Conservation (phyloP, 371 early-diverging fungal species). For the Lichtheimia ramosa region DNA sequence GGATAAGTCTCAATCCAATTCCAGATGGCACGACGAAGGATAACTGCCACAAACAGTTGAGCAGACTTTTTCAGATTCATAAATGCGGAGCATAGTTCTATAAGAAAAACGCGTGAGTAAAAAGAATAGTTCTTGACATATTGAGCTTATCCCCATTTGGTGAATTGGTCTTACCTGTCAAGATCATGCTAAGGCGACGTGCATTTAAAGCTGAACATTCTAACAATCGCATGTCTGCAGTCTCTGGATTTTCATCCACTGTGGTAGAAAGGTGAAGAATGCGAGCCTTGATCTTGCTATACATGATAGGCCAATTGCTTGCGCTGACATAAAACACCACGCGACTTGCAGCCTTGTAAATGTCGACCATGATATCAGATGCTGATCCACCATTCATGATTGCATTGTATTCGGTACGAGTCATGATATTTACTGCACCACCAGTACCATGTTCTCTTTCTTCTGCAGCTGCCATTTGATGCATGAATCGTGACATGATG, state of each 20-base stretch:
- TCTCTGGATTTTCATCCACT: constrained; percentile 68
- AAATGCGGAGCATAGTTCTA: constrained; percentile 66
- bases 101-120: background rate
- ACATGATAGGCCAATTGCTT: constrained; percentile 80
- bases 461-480: constrained; percentile 49
- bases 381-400: constrained; percentile 26
- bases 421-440: constrained; percentile 51
- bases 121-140: background rate
- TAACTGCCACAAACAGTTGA: constrained; percentile 67
- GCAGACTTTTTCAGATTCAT: constrained; percentile 68
- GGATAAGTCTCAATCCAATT: constrained; percentile 88
- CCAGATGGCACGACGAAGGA: constrained; percentile 80
- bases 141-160: background rate
- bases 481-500: constrained; percentile 66
- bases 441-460: constrained; percentile 36
- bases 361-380: constrained; percentile 60
- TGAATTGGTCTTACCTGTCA: constrained; percentile 52
- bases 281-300: constrained; percentile 63
- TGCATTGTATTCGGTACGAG: constrained; percentile 46
- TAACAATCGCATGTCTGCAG: constrained; percentile 74
- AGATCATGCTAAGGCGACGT: constrained; percentile 63
- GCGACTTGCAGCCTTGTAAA: constrained; percentile 70
- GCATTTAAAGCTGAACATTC: constrained; percentile 80
- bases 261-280: constrained; percentile 59
- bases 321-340: constrained; percentile 80